A percentile compares a stretch with the other conserved stretches of the same genome.
These are phyloP conservation scores for Coprinopsis cinerea DNA, from an alignment of 768 basidiomycete genomes.

Conservation along the genomic window DNA sequence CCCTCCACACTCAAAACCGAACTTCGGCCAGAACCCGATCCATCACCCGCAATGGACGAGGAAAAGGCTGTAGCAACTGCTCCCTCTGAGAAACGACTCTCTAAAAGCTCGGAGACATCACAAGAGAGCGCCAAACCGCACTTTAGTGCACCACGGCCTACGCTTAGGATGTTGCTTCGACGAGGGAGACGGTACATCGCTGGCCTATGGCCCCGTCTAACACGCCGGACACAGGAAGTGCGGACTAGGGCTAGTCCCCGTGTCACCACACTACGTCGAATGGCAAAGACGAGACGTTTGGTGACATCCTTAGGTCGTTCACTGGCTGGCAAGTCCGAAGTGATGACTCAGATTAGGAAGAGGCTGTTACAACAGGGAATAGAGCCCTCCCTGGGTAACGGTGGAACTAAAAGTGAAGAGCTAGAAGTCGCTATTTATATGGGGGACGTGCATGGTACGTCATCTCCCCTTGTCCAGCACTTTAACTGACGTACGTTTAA, in stretches of 20 bases:
- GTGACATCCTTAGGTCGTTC: conserved; percentile 75
- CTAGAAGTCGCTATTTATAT: conserved; percentile 80
- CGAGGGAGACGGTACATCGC: conserved; percentile 28
- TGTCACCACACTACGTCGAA: conserved; percentile 57
- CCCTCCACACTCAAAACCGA: conserved; percentile 1
- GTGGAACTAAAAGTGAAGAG: conserved; percentile 41
- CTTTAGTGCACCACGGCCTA: conserved; percentile 29
- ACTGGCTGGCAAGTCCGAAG: conserved; percentile 76
- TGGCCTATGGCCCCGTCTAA: conserved; percentile 18
- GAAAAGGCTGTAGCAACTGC: not conserved
- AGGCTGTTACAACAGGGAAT: conserved; percentile 43
- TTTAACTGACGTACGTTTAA: not conserved
- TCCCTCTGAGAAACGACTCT: conserved; percentile 15
- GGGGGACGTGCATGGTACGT: conserved; percentile 84
- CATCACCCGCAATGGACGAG: not conserved
- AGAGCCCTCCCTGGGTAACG: conserved; percentile 28
- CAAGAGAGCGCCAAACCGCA: conserved; percentile 21
- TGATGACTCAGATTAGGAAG: conserved; percentile 75
- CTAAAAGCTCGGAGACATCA: conserved; percentile 16
- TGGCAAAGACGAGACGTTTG: conserved; percentile 72
- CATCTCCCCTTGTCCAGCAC: not conserved
- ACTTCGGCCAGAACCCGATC: not conserved
- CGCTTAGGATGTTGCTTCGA: conserved; percentile 28
- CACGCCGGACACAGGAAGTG: conserved; percentile 1
- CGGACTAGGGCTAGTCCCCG: conserved; percentile 19